These are phyloP conservation scores for Basidiobolus meristosporus DNA, from an alignment of 371 early-diverging fungal species.

Conservation along the genomic window DNA sequence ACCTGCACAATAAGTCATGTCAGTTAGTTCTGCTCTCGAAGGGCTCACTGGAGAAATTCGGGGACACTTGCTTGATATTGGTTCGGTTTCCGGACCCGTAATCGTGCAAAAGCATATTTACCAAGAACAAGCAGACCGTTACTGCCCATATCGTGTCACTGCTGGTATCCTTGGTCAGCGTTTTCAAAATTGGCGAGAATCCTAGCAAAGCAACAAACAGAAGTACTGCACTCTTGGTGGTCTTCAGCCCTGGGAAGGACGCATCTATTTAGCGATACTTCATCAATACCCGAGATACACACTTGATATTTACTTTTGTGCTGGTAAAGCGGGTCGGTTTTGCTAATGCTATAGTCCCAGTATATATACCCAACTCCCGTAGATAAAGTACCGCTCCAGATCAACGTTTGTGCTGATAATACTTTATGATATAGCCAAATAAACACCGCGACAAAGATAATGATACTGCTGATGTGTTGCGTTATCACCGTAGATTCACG, in stretches of 20 bases:
- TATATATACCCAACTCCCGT: slow-evolving; percentile 41
- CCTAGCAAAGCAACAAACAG: slow-evolving; percentile 64
- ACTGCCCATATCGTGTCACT: slow-evolving; percentile 90
- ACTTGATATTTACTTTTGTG: slow-evolving; percentile 20
- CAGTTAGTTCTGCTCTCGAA: too few species aligned
- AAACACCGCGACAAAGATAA: slow-evolving; percentile 76
- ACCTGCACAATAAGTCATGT: slow-evolving; percentile 22
- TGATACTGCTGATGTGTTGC: slow-evolving; percentile 65
- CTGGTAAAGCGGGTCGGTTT: slow-evolving; percentile 18
- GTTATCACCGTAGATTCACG: slow-evolving; percentile 56
- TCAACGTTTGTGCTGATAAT: slow-evolving; percentile 31
- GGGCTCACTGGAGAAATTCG: too few species aligned
- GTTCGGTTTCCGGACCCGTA: slow-evolving; percentile 34
- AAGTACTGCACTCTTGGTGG: slow-evolving; percentile 52
- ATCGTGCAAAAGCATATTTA: slow-evolving; percentile 78
- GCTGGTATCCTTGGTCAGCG: slow-evolving; percentile 76
- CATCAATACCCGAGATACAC: not conserved
- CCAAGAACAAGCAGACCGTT: slow-evolving; percentile 58
- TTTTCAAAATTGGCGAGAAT: slow-evolving; percentile 79
- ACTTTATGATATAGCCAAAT: slow-evolving; percentile 35
- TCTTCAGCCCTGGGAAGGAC: slow-evolving; percentile 23
- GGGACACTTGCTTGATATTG: slow-evolving; percentile 32
- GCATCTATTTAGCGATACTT: not conserved
- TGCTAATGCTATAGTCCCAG: slow-evolving; percentile 36
- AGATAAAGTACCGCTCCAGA: slow-evolving; percentile 28